A percentile compares a stretch with the other conserved stretches of the same genome.
Evolutionary conservation across 306 rosid genomes (phyloP).

Genomic region (Sesbania bispinosa): DNA sequence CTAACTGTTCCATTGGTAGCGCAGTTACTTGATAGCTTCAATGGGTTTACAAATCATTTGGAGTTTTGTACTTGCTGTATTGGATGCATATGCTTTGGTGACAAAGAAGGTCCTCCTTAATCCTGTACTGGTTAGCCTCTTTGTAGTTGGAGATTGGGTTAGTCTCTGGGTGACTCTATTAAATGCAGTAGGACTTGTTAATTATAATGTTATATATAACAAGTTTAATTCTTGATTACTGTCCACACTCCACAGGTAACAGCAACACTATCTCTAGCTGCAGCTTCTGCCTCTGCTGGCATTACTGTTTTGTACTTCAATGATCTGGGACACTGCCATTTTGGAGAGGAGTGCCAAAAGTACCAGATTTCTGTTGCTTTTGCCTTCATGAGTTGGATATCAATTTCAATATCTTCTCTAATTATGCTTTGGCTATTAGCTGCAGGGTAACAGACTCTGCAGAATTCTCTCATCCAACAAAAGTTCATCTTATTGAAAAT

Average conservation of each 20-base stretch:
- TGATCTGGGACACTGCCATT: constrained; percentile 60
- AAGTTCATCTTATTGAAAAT: neutral
- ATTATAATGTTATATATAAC: neutral
- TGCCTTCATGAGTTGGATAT: constrained; percentile 83
- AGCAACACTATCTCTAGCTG: constrained; percentile 74
- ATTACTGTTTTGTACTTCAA: constrained; percentile 59
- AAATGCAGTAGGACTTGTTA: neutral
- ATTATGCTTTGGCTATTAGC: constrained; percentile 88
- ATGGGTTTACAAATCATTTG: constrained; percentile 84
- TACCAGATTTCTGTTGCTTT: constrained; percentile 73
- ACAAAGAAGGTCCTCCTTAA: constrained; percentile 69
- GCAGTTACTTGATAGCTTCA: constrained; percentile 79
- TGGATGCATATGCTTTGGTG: constrained; percentile 67
- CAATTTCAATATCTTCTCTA: constrained; percentile 61
- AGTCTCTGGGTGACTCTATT: constrained; percentile 31
- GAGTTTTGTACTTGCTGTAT: constrained; percentile 64
- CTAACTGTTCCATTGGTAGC: constrained; percentile 19
- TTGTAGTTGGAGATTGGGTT: constrained; percentile 90
- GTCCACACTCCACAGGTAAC: constrained; percentile 49
- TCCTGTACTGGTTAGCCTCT: constrained; percentile 69
- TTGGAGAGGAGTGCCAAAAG: constrained; percentile 57
- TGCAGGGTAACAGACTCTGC: constrained; percentile 40
- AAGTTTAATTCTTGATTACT: neutral
- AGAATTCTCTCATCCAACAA: neutral
- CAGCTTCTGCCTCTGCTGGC: constrained; percentile 87